A percentile compares a stretch with the other conserved stretches of the same genome.
Conservation (phyloP, 345 rosid species). For the Aegle marmelos region DNA sequence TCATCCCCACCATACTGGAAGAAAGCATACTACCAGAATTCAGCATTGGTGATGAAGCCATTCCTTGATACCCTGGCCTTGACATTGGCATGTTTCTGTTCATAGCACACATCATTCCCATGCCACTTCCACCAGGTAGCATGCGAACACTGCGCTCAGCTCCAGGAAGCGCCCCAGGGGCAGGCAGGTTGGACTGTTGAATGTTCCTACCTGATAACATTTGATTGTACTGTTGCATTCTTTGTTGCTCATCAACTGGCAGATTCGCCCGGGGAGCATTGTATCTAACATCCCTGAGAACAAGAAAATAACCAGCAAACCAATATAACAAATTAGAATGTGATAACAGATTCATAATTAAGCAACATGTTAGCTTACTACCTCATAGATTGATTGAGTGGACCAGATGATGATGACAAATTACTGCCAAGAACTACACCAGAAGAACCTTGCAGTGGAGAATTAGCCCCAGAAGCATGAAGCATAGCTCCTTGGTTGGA, state of each 20-base stretch:
- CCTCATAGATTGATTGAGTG: constrained; percentile 61
- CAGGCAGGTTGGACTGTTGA: constrained; percentile 71
- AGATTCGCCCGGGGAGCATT: constrained; percentile 67
- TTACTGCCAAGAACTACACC: constrained; percentile 60
- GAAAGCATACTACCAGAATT: constrained; percentile 67
- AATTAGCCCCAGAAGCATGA: constrained; percentile 61
- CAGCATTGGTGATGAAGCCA: constrained; percentile 63
- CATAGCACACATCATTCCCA: constrained; percentile 61
- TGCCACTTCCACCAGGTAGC: constrained; percentile 67
- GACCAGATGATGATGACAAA: constrained; percentile 54
- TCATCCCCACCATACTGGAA: constrained; percentile 66
- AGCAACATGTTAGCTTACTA: constrained; percentile 21
- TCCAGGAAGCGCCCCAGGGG: constrained; percentile 64
- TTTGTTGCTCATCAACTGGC: constrained; percentile 80
- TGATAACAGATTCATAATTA: constrained; percentile 16
- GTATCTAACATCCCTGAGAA: constrained; percentile 70
- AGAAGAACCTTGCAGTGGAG: constrained; percentile 61
- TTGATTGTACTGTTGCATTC: constrained; percentile 70
- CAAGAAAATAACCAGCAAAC: constrained; percentile 10
- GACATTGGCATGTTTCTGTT: constrained; percentile 70
- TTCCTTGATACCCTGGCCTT: constrained; percentile 79
- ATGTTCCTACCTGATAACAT: constrained; percentile 60
- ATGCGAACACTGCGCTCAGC: constrained; percentile 58
- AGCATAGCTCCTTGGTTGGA: constrained; percentile 63
- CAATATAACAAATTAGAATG: constrained; percentile 15